phyloP scores from a whole-genome alignment of 352 stramenopile genomes.

The Phytopythium helicoides region DNA sequence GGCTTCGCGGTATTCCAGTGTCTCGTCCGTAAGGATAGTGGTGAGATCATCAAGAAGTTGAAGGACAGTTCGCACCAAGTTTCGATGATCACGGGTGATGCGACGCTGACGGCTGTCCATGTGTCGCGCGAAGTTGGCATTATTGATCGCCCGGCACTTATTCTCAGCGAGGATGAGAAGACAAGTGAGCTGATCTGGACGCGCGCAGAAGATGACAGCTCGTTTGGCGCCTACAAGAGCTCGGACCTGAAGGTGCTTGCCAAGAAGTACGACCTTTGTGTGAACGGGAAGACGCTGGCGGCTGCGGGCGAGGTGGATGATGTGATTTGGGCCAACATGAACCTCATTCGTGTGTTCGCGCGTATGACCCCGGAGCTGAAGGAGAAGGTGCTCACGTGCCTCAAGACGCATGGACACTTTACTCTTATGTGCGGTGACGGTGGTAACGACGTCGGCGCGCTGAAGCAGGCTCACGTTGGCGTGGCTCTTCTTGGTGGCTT shows the following conservation, averaged over 20 bases:
- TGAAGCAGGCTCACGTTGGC: constrained; percentile 92
- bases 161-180: constrained; percentile 53
- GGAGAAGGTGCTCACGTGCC: constrained; percentile 92
- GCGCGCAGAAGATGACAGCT: constrained; percentile 66
- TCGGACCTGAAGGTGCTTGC: constrained; percentile 49
- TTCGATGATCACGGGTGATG: constrained; percentile 99
- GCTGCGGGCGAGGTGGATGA: constrained; percentile 77
- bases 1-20: constrained; percentile 93
- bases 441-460: constrained; percentile 96
- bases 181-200: constrained; percentile 72
- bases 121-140: constrained; percentile 96
- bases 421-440: constrained; percentile 99
- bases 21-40: constrained; percentile 96
- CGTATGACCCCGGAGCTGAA: constrained; percentile 97
- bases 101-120: constrained; percentile 95
- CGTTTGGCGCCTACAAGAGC: constrained; percentile 67
- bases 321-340: constrained; percentile 76
- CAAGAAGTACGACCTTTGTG: constrained; percentile 86
- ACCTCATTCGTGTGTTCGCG: constrained; percentile 93
- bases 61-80: constrained; percentile 89
- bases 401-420: constrained; percentile 92
- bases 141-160: constrained; percentile 68
- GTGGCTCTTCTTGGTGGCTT: constrained; percentile 81
- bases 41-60: constrained; percentile 92
- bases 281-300: constrained; percentile 76